Percentiles rank a stretch among this genome's conserved stretches.
Conservation (phyloP, 2,329 filamentous ascomycete genomes). For the Monilinia laxa region DNA sequence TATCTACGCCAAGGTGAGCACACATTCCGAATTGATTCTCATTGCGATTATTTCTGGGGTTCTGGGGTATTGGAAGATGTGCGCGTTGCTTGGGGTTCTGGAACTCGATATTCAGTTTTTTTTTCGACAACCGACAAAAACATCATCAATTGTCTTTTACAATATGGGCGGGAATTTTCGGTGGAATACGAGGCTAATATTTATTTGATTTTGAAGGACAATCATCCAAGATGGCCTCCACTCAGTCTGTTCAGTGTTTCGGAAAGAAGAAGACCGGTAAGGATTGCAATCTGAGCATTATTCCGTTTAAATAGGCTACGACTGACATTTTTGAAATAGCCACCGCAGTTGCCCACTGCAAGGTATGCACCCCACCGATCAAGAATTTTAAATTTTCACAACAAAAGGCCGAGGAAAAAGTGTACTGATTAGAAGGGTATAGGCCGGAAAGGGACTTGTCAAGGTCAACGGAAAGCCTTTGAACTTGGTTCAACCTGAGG, state of each 20-base stretch:
- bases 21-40: constrained; percentile 4
- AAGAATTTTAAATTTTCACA: not conserved
- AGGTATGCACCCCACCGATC: constrained; percentile 51
- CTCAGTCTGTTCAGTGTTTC: constrained; percentile 94
- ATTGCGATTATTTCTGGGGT: not conserved
- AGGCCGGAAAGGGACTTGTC: constrained; percentile 84
- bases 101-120: constrained; percentile 5
- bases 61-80: constrained; percentile 12
- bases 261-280: constrained; percentile 83
- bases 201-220: constrained; percentile 16
- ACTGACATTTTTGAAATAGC: constrained; percentile 47
- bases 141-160: constrained; percentile 4
- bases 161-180: not conserved
- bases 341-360: constrained; percentile 74
- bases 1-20: constrained; percentile 24
- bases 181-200: constrained; percentile 18
- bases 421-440: constrained; percentile 35
- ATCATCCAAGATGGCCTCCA: constrained; percentile 51
- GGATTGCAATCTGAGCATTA: constrained; percentile 13
- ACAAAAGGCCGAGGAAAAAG: constrained; percentile 11
- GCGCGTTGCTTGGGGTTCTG: constrained; percentile 4
- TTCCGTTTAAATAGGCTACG: constrained; percentile 36
- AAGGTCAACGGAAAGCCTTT: constrained; percentile 99
- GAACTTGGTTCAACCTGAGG: constrained; percentile 89
- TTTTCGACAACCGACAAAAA: constrained; percentile 5